Base-by-base conservation (phyloP, 106 monocot species). In the Phalaenopsis equestris region DNA sequence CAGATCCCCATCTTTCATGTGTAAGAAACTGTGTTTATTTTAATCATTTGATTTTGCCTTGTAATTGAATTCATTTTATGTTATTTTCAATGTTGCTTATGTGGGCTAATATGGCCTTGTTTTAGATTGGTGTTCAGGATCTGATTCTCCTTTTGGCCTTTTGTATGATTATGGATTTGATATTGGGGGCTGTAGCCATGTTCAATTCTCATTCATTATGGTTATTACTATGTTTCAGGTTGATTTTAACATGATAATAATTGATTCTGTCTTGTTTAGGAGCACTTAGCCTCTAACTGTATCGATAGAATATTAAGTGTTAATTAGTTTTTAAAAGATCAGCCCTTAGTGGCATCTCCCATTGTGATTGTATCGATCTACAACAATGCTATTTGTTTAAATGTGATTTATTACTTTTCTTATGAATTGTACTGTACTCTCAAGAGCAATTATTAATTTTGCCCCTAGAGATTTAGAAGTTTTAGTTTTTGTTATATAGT, bases 1-100 rank as follows among this genome's bases (percentile, higher is more conserved):
- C 87, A 45, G 92, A 98, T 86, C 89, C 89, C 79, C 84, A 89
- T 47, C 87, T 91, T 79, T 88, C 92, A 16, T 98, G 92, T 88
- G 98, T 98, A 92, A 92, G 96, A 78, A 16, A 43, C 17, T 83
- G 2, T 56, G 0, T 58, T 14, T 48, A 30, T 14, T 76, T 15
- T 57, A 42, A 58, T 39, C 64, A 19, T 30, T 43, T 4, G 24
- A 78, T 78, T 75, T 39, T 41, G 17, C 48, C 30, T 56, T 41
- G 8, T 46, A 18, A 78, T 55, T 58, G 52, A 14, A 55, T 39
- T 37, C 18, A 14, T 58, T 78, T 58, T 41, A 38, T 36, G 19
- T 9, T 55, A 8, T 58, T 48, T 23, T 55, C 55, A 49, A 37
- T 41, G 17, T 68, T 46, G 17, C 11, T 55, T 21, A 41, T 43